Conservation (phyloP, 441 rosid genomes). For the Adansonia rubrostipa region DNA sequence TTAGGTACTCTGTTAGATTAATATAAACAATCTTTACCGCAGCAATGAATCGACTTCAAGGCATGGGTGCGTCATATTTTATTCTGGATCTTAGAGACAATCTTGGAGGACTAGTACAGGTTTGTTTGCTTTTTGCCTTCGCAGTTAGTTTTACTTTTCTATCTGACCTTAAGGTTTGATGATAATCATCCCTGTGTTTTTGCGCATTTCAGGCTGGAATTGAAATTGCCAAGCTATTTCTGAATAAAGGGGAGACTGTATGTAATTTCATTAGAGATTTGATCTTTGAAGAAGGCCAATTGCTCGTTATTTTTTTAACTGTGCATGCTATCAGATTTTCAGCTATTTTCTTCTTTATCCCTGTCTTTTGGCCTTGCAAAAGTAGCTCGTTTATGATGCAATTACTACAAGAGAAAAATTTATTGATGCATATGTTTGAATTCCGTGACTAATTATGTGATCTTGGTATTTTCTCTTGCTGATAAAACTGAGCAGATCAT, state of each 20-base stretch:
- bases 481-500: conserved; percentile 64
- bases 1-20: conserved; percentile 8
- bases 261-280: conserved; percentile 23
- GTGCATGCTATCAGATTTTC: conserved; percentile 9
- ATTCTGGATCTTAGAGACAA: conserved; percentile 94
- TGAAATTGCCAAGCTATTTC: conserved; percentile 88
- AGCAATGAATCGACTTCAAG: conserved; percentile 92
- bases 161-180: conserved; percentile 7
- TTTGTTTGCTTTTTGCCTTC: conserved; percentile 31
- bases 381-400: neutral
- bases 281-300: conserved; percentile 10
- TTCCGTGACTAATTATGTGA: conserved; percentile 5
- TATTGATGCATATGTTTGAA: conserved; percentile 29
- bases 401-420: neutral
- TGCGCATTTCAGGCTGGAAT: conserved; percentile 81
- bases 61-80: conserved; percentile 84
- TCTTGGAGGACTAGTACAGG: conserved; percentile 97
- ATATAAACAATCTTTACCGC: conserved; percentile 28
- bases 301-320: neutral
- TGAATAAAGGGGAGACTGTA: conserved; percentile 87
- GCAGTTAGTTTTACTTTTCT: neutral
- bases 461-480: conserved; percentile 28
- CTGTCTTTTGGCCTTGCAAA: conserved; percentile 1
- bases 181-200: conserved; percentile 15
- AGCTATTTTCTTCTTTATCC: conserved; percentile 17